A percentile compares a stretch with the other conserved stretches of the same genome.
phyloP scores from a whole-genome alignment of 345 rosid genomes.

The Clausena lansium region DNA sequence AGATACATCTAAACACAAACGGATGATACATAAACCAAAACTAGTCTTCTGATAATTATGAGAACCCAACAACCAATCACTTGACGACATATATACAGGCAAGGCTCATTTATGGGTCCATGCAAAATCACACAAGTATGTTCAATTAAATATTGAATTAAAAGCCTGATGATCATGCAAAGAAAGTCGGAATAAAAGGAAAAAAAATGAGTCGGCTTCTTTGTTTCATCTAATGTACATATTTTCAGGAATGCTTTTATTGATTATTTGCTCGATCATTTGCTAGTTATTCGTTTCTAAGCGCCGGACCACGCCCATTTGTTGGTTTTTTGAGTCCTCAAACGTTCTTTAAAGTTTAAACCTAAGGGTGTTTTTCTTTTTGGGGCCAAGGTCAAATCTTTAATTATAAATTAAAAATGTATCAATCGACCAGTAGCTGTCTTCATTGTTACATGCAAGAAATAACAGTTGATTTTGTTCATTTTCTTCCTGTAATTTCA shows the following conservation, averaged over 20 bases:
- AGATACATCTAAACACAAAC: conserved; percentile 17
- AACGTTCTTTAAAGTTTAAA: background rate
- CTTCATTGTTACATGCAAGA: conserved; percentile 15
- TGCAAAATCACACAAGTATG: background rate
- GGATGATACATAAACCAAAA: conserved; percentile 34
- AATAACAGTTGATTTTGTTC: conserved; percentile 11
- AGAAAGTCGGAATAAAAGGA: background rate
- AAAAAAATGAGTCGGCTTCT: conserved; percentile 39
- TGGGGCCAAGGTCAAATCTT: background rate
- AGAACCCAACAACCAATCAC: conserved; percentile 32
- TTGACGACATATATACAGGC: conserved; percentile 6
- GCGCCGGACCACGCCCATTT: conserved; percentile 16
- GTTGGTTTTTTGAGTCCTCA: background rate
- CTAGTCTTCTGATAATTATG: background rate
- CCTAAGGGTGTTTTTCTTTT: background rate
- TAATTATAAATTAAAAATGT: background rate
- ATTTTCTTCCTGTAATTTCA: conserved; percentile 2
- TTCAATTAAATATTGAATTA: background rate
- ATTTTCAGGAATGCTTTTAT: background rate
- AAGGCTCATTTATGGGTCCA: background rate
- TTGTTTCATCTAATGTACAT: conserved; percentile 36
- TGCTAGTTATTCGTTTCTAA: background rate
- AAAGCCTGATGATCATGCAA: background rate
- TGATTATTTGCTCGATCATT: conserved; percentile 15
- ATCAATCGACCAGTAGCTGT: background rate